These are phyloP conservation scores for Arachnomyces sp. DNA, from an alignment of 2,329 filamentous ascomycete genomes.

Conservation along the genomic window DNA sequence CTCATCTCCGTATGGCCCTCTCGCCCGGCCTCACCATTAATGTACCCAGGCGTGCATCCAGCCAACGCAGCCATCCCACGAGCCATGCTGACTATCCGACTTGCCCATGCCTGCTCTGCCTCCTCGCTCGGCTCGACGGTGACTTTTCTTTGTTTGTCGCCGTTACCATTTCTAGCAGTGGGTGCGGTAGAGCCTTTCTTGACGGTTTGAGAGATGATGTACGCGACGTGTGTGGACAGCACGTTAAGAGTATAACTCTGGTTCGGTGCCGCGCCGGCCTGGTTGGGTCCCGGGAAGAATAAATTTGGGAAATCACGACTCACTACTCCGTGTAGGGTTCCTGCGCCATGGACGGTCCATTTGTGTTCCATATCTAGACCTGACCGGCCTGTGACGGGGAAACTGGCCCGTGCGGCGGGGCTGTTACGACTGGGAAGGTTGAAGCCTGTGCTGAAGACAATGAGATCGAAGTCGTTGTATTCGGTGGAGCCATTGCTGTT, in stretches of 20 bases:
- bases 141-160: background rate
- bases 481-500: slow-evolving; percentile 24
- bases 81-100: slow-evolving; percentile 33
- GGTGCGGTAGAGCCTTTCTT: background rate
- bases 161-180: background rate
- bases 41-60: slow-evolving; percentile 50
- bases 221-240: slow-evolving; percentile 34
- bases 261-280: slow-evolving; percentile 33
- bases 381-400: slow-evolving; percentile 37
- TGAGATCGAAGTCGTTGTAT: slow-evolving; percentile 43
- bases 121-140: slow-evolving; percentile 35
- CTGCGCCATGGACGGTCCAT: slow-evolving; percentile 34
- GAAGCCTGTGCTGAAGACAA: slow-evolving; percentile 44
- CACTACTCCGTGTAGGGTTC: slow-evolving; percentile 45
- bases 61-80: slow-evolving; percentile 33
- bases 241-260: slow-evolving; percentile 27
- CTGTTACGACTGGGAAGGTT: slow-evolving; percentile 11
- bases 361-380: slow-evolving; percentile 38
- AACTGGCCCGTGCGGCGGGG: slow-evolving; percentile 23
- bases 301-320: slow-evolving; percentile 46
- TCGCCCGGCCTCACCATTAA: slow-evolving; percentile 41
- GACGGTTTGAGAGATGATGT: slow-evolving; percentile 27
- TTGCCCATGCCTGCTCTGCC: slow-evolving; percentile 44
- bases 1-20: slow-evolving; percentile 9
- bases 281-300: slow-evolving; percentile 38